Evolutionary conservation across 1,284 basidiomycete genomes (phyloP).

Genomic region (Leccinum subfulvum): DNA sequence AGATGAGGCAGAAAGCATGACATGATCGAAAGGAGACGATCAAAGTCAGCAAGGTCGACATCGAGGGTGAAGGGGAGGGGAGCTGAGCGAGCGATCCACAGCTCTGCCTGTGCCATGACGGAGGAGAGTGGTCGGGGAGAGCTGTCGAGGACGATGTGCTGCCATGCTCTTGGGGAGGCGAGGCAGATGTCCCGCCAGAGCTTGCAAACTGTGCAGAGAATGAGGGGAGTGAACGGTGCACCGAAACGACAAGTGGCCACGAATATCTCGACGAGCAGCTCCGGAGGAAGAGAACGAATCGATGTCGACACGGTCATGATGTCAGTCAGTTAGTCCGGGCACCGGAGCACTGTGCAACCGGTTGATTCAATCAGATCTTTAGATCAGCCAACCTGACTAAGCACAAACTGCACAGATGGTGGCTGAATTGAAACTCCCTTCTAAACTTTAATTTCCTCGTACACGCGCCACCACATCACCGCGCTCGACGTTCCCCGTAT

Average conservation of each 20-base stretch:
- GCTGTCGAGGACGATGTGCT: conserved; percentile 50
- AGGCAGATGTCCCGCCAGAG: conserved; percentile 53
- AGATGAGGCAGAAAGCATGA: conserved; percentile 57
- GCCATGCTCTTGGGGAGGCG: conserved; percentile 59
- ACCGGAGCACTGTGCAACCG: too few relatives aligned
- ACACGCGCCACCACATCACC: conserved; percentile 36
- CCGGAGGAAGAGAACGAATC: conserved; percentile 48
- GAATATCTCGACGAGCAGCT: conserved; percentile 66
- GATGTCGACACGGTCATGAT: background rate
- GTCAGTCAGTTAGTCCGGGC: background rate
- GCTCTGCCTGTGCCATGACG: conserved; percentile 45
- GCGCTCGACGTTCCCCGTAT: conserved; percentile 43
- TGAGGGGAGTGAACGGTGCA: conserved; percentile 45
- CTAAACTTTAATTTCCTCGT: conserved; percentile 39
- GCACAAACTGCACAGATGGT: conserved; percentile 43
- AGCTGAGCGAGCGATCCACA: conserved; percentile 53
- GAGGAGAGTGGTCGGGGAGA: conserved; percentile 33
- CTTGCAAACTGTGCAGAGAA: conserved; percentile 50
- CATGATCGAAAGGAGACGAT: conserved; percentile 58
- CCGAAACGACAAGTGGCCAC: conserved; percentile 39
- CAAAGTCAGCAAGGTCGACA: conserved; percentile 46
- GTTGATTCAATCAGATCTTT: background rate
- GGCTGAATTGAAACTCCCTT: conserved; percentile 36
- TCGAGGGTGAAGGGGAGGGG: conserved; percentile 56
- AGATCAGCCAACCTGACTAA: background rate